A percentile compares a stretch with the other conserved stretches of the same genome.
Evolutionary conservation across 1,284 basidiomycete genomes (phyloP).

Genomic region (Phylloboletellus chloephorus): DNA sequence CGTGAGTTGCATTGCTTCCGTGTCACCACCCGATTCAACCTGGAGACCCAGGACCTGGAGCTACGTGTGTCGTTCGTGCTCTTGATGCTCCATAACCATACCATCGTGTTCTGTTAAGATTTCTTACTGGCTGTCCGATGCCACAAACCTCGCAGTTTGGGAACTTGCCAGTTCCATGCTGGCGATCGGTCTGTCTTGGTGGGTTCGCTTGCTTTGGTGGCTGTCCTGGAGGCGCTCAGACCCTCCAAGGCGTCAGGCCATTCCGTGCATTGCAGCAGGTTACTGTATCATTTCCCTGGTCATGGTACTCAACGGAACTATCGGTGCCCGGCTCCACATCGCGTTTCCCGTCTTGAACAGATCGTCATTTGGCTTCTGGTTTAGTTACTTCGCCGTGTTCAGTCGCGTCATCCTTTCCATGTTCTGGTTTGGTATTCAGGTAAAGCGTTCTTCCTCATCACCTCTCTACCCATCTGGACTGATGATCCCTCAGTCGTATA

Average conservation of each 20-base stretch:
- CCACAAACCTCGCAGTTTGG: constrained; percentile 42
- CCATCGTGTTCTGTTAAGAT: constrained; percentile 21
- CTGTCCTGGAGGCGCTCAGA: constrained; percentile 7
- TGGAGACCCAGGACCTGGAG: constrained; percentile 21
- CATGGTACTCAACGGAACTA: constrained; percentile 51
- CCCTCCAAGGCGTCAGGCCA: constrained; percentile 41
- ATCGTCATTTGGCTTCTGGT: constrained; percentile 61
- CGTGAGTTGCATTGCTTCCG: constrained; percentile 21
- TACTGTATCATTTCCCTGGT: constrained; percentile 41
- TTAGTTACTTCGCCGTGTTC: constrained; percentile 58
- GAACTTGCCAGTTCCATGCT: constrained; percentile 48
- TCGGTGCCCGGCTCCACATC: constrained; percentile 56
- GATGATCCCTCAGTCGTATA: constrained; percentile 19
- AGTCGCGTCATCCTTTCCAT: constrained; percentile 56
- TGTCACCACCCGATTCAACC: not conserved
- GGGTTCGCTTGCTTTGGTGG: constrained; percentile 3
- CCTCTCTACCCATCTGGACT: not conserved
- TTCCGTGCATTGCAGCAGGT: constrained; percentile 47
- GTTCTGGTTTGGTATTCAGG: constrained; percentile 58
- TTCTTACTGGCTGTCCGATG: constrained; percentile 36
- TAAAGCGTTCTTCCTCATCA: constrained; percentile 12
- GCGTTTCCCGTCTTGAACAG: constrained; percentile 61
- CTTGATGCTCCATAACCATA: not conserved
- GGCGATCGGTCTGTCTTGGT: constrained; percentile 51
- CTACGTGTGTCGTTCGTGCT: constrained; percentile 19